phyloP scores from a whole-genome alignment of 805 yeast species.

The Sungouiozyma intestinalis region DNA sequence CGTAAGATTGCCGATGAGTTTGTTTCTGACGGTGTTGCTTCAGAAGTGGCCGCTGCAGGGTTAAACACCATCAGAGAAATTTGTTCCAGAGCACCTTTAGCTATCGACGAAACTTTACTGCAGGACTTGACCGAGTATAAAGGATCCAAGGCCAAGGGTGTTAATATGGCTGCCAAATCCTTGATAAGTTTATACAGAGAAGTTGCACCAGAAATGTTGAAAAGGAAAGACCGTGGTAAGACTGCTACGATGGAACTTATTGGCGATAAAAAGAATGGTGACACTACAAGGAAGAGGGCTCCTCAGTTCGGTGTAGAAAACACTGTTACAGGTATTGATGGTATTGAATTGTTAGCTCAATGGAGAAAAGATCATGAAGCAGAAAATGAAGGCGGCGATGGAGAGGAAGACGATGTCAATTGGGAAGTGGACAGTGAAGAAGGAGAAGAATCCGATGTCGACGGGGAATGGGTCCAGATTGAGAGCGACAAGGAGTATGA shows the following conservation, averaged over 20 bases:
- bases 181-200: constrained; percentile 82
- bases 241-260: constrained; percentile 75
- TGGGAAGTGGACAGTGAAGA: constrained; percentile 44
- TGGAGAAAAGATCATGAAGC: constrained; percentile 52
- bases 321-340: constrained; percentile 68
- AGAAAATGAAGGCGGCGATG: constrained; percentile 42
- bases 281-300: constrained; percentile 10
- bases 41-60: constrained; percentile 98
- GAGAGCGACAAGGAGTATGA: constrained; percentile 73
- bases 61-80: constrained; percentile 91
- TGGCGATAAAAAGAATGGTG: constrained; percentile 42
- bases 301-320: constrained; percentile 70
- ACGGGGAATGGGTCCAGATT: constrained; percentile 87
- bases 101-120: constrained; percentile 76
- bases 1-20: constrained; percentile 95
- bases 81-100: constrained; percentile 84
- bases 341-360: constrained; percentile 77
- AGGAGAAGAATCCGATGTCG: constrained; percentile 41
- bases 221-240: constrained; percentile 87
- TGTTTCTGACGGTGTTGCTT: constrained; percentile 95
- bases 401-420: constrained; percentile 51
- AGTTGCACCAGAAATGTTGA: constrained; percentile 92
- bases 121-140: constrained; percentile 87
- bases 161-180: constrained; percentile 87
- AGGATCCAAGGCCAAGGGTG: constrained; percentile 90